phyloP scores from a whole-genome alignment of 169 alveolate genomes.

The Toxoplasma gondii region DNA sequence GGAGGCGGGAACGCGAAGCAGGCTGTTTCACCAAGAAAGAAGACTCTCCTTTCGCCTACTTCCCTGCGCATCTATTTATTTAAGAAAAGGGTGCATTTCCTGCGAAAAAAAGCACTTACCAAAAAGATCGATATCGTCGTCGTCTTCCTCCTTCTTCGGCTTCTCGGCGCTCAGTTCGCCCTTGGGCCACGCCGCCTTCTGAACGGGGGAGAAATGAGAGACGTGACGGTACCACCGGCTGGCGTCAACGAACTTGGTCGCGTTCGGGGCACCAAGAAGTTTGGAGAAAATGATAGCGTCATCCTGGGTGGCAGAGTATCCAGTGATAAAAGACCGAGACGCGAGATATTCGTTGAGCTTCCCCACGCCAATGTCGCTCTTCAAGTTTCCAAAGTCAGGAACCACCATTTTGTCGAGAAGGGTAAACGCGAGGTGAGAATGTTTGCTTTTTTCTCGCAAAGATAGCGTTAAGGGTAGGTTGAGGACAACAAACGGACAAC shows the following conservation, averaged over 20 bases:
- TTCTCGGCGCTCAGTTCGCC: neutral
- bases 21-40: no score
- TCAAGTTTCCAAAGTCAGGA: constrained; percentile 32
- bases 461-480: no score
- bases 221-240: constrained; percentile 43
- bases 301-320: constrained; percentile 34
- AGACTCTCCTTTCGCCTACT: no score
- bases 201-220: neutral
- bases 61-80: no score
- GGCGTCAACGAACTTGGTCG: constrained; percentile 4
- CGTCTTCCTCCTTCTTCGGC: constrained; percentile 34
- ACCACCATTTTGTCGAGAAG: neutral
- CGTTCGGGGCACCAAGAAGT: constrained; percentile 36
- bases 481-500: neutral
- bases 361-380: constrained; percentile 24
- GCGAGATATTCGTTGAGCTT: constrained; percentile 29
- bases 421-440: neutral
- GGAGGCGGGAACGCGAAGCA: no score
- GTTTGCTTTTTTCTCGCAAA: neutral
- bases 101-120: neutral
- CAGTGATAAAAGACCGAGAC: constrained; percentile 24
- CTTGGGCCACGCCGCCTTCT: constrained; percentile 30
- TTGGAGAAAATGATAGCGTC: neutral
- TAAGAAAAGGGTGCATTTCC: neutral
- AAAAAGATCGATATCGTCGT: constrained; percentile 39